Evolutionary conservation across 1,284 basidiomycete species (phyloP), one percentile per base, ranked within the genome.

Genomic region (Ustilago nuda): DNA sequence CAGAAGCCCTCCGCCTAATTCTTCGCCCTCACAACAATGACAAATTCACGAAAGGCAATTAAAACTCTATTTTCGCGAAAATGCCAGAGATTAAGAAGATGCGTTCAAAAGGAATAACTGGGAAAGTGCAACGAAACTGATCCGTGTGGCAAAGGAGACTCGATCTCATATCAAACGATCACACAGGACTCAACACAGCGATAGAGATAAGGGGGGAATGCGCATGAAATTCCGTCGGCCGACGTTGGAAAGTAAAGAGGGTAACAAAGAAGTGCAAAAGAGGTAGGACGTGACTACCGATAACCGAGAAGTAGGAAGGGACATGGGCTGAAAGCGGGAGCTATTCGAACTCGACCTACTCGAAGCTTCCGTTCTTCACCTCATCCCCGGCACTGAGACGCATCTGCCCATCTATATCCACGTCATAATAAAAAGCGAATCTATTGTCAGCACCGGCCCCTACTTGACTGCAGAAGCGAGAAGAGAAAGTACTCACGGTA

Each of bases 401-500:
- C 56, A 17, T 57, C 56, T 27, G 46, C 56, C 56, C 56, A 46
- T 19, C 56, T 19, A 19, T 57, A 15, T 41, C 39, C 23, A 41
- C 39, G 39, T 27, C 54, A 32, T 27, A 56, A 41, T 30, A 27
- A 43, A 32, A 52, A 52, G 50, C 39, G 13, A 41, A 15, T 41
- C 11, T 15, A 41, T 41, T 41, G 50, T 56, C 36, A 56, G 54
- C 54, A 30, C 33, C 7, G 39, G 5, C 39, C 19, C 19, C 19
- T 19, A 41, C 8, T 15, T 9, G 11, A 41, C 5, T 11, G 39
- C 9, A 17, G 23, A 56, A 30, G 19, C 54, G 54, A 56, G 56
- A 19, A 35, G 30, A 51, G 33, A 19, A 39, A 59, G 6, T 30
- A 60, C 57, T 50, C 35, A 60, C 57, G 50, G 57, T n/a, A 60